Base-by-base conservation (phyloP, 2,329 filamentous ascomycete genomes). In the Calonectria montana region DNA sequence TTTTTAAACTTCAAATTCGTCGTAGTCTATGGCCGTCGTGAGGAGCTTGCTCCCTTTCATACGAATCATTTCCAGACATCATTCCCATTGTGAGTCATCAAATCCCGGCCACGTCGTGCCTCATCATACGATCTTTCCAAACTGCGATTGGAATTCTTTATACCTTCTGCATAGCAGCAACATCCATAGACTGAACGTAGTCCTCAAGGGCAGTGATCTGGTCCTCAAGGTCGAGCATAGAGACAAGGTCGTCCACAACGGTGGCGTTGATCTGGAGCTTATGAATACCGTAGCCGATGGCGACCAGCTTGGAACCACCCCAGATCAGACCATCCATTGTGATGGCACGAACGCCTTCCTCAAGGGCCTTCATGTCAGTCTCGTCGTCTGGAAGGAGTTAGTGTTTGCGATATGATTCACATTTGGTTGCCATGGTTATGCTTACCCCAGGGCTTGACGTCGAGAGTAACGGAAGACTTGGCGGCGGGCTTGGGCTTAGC, bases 261-360 rank as follows among this genome's bases (percentile, higher is more conserved):
- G 98, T 95, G 80, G 98, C 87, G 93, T 94, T 98, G 90, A 99
- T 97, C 91, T 98, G 96, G 76, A 99, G 92, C 92, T 98, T 98
- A 91, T 94, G 97, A 90, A 99, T 97, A 90, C 97, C 97, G 90
- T 94, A 99, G 82, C 96, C 96, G 81, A 99, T 93, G 78, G 96
- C 86, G 65, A 97, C 93, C 77, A 98, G 89, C 90, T 97, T 94
- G 85, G 94, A 96, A 77, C 89, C 92, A 92, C 96, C 96, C 97
- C 97, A 99, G 76, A 97, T 92, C 75, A 99, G 94, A 88, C 97
- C 97, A 62, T 98, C 96, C 90, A 94, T 92, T 87, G 96, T 91
- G 80, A 98, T 96, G 78, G 88, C 86, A 81, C 95, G 94, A 80
- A 98, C 96, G 76, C 92, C 88, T 37, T 86, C 89, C 89, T 98